Conservation (phyloP, 2,329 filamentous ascomycete genomes). For the Aureobasidium leucospermi region DNA sequence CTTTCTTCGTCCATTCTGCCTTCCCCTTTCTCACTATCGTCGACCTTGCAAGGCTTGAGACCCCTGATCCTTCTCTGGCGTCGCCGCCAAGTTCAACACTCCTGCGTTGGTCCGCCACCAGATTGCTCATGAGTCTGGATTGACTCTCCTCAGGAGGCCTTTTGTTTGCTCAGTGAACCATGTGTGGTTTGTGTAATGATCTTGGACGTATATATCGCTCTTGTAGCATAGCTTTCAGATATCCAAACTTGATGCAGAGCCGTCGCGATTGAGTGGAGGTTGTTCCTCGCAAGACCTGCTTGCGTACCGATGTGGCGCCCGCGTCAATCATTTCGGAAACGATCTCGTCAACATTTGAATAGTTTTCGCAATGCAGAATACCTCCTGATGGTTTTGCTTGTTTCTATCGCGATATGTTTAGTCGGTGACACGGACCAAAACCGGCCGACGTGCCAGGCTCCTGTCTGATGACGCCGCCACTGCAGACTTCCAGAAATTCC, state of each 20-base stretch:
- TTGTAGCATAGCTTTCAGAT: too few relatives aligned
- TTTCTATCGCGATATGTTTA: neutral
- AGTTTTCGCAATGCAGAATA: neutral
- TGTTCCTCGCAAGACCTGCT: too few relatives aligned
- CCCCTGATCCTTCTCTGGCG: slow-evolving; percentile 6
- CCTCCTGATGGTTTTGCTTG: neutral
- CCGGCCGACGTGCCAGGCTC: slow-evolving; percentile 15
- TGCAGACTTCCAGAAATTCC: neutral
- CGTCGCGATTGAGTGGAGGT: too few relatives aligned
- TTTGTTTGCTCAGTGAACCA: too few relatives aligned
- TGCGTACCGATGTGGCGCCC: too few relatives aligned
- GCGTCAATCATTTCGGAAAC: too few relatives aligned
- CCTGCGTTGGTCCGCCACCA: neutral
- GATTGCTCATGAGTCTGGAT: neutral
- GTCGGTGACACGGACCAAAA: slow-evolving; percentile 12
- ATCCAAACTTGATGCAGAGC: too few relatives aligned
- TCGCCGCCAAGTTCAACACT: neutral
- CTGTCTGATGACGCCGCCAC: slow-evolving; percentile 7
- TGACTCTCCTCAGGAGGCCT: too few relatives aligned
- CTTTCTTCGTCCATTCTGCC: neutral
- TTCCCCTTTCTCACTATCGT: slow-evolving; percentile 4
- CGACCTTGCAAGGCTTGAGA: slow-evolving; percentile 6
- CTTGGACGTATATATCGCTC: too few relatives aligned
- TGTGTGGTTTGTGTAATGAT: too few relatives aligned
- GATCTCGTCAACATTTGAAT: neutral